Evolutionary conservation across 2,329 filamentous ascomycete genomes (phyloP).

Genomic region (Fusarium palustre): DNA sequence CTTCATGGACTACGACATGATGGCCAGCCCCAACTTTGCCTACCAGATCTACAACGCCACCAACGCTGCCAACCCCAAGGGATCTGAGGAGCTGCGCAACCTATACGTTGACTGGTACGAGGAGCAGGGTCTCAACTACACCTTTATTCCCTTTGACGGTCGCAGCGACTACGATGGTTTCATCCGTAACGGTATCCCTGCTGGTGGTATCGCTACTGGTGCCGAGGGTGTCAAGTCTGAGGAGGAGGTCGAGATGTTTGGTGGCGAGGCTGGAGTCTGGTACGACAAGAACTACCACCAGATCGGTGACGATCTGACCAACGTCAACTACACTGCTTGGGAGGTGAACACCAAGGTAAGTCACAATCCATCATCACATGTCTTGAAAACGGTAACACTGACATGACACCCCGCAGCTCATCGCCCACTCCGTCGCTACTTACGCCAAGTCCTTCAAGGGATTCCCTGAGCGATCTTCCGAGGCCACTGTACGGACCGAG

Average conservation of each 20-base stretch:
- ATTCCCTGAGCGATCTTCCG: constrained; percentile 67
- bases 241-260: constrained; percentile 74
- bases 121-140: constrained; percentile 71
- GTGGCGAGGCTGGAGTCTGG: constrained; percentile 73
- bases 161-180: constrained; percentile 85
- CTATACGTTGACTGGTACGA: constrained; percentile 77
- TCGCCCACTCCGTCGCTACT: constrained; percentile 79
- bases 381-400: constrained; percentile 15
- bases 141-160: constrained; percentile 80
- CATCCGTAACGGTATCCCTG: constrained; percentile 77
- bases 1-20: constrained; percentile 79
- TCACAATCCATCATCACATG: neutral
- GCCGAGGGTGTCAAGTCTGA: constrained; percentile 81
- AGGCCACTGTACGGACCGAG: constrained; percentile 43
- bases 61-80: constrained; percentile 75
- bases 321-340: constrained; percentile 71
- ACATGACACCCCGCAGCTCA: constrained; percentile 59
- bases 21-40: constrained; percentile 73
- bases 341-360: constrained; percentile 69
- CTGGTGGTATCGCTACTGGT: constrained; percentile 81
- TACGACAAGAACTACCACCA: constrained; percentile 72
- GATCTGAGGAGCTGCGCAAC: constrained; percentile 75
- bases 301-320: constrained; percentile 69
- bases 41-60: constrained; percentile 79
- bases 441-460: constrained; percentile 74